Conservation (phyloP, 257 asterid genomes). For the Nicotiana attenuata region DNA sequence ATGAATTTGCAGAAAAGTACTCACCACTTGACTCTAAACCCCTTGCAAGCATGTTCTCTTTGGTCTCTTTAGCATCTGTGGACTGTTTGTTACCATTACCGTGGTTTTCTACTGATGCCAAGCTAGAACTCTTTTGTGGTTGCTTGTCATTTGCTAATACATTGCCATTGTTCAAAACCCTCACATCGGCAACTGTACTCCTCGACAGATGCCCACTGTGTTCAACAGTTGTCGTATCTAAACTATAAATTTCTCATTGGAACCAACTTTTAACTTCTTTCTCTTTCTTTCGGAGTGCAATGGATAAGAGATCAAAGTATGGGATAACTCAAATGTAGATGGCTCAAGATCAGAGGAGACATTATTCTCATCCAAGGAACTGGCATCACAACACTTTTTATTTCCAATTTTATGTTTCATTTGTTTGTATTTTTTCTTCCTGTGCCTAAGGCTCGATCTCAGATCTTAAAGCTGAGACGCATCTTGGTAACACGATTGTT, state of each 20-base stretch:
- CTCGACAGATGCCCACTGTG: slow-evolving; percentile 11
- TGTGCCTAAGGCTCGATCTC: slow-evolving; percentile 39
- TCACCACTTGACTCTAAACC: slow-evolving; percentile 66
- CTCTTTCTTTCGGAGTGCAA: slow-evolving; percentile 2
- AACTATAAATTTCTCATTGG: slow-evolving; percentile 22
- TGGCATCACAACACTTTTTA: slow-evolving; percentile 15
- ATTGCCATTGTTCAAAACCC: slow-evolving; percentile 26
- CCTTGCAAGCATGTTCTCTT: slow-evolving; percentile 45
- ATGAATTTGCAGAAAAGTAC: background rate
- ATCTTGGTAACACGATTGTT: slow-evolving; percentile 29
- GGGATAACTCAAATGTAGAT: slow-evolving; percentile 31
- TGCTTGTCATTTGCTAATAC: slow-evolving; percentile 28
- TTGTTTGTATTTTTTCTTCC: slow-evolving; percentile 40
- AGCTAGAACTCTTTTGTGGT: slow-evolving; percentile 8
- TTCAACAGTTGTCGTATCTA: background rate
- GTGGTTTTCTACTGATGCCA: slow-evolving; percentile 7
- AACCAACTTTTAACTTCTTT: slow-evolving; percentile 17
- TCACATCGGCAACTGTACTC: slow-evolving; percentile 26
- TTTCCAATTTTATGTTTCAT: slow-evolving; percentile 19
- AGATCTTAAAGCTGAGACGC: slow-evolving; percentile 59
- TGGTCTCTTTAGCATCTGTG: slow-evolving; percentile 16
- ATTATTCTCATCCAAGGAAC: slow-evolving; percentile 13
- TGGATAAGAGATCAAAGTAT: background rate
- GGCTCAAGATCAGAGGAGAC: slow-evolving; percentile 27
- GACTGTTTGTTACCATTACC: slow-evolving; percentile 19